Base-by-base conservation (phyloP, 1,284 basidiomycete genomes). In the Wolfiporia cocos region DNA sequence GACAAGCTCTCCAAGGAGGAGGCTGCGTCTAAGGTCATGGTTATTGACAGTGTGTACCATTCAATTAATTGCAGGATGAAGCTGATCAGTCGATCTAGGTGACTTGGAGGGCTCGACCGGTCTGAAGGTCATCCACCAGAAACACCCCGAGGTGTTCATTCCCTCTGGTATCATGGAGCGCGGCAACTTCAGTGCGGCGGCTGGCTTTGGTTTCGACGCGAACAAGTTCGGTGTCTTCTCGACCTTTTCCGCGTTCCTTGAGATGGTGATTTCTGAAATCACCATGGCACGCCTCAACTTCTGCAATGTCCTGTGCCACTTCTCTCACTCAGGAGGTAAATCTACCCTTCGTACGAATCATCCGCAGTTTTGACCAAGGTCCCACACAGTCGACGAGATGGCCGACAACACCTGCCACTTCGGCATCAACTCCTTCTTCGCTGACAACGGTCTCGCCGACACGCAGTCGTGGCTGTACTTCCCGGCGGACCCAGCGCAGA, bases 221-320 rank as follows among this genome's bases (percentile, higher is more conserved):
- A 70, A 84, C 52, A 86, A 85, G 61, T 86, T 81, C 47, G 85
- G 84, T 52, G 83, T 89, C 46, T 88, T 87, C 69, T 88, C 85
- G 18, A 92, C 88, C 4, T 92, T 92, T 67, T 86, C 84, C 37
- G 88, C 89, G 4, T 92, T 92, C 71, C 69, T 90, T 47, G 88
- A 92, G 71, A 92, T 92, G 89, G 69, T 86, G 45, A 64, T 91
- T 46, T 90, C 87, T 2, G 89, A 92, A 59, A 68, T 90, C 43
- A 91, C 88, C n/a, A 92, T 92, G 89, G 89, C 89, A 14, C 76
- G 87, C 42, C 63, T 91, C 56, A 91, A 91, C 64, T 74, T 83
- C 56, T 87, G 86, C 69, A 92, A 92, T 57, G 79, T 92, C 14
- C 74, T 92, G 22, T 83, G 73, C 56, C 88, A 92, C 66, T 92